These are phyloP conservation scores for Halenospora varia DNA, from an alignment of 495 filamentous ascomycete genomes.

Conservation along the genomic window DNA sequence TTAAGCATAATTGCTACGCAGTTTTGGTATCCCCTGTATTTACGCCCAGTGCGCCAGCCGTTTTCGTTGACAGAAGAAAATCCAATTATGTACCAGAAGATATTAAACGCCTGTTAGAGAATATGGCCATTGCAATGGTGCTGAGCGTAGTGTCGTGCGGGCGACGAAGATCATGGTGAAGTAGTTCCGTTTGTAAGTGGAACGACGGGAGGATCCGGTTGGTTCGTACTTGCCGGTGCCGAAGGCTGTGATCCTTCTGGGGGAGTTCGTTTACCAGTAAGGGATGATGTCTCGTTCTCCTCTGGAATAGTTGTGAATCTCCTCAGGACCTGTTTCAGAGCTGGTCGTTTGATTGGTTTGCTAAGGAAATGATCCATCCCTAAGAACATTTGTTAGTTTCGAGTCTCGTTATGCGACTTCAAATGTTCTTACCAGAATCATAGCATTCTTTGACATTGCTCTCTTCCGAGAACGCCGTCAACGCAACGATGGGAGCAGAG, in stretches of 20 bases:
- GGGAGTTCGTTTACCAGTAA: constrained; percentile 8
- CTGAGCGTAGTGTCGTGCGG: neutral
- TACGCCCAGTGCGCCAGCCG: neutral
- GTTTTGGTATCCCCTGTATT: neutral
- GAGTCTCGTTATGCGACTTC: constrained; percentile 30
- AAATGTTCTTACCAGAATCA: constrained; percentile 43
- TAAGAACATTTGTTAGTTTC: constrained; percentile 42
- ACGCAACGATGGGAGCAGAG: constrained; percentile 81
- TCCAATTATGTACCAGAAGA: neutral
- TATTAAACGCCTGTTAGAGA: neutral
- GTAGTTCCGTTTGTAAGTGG: neutral
- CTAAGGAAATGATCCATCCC: constrained; percentile 28
- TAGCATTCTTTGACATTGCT: constrained; percentile 83
- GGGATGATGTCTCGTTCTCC: constrained; percentile 37
- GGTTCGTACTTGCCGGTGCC: neutral
- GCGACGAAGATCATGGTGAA: neutral
- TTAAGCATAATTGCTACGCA: neutral
- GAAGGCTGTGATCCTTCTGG: neutral
- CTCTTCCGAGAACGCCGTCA: constrained; percentile 88
- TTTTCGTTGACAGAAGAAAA: neutral
- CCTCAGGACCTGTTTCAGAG: constrained; percentile 79
- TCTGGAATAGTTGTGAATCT: constrained; percentile 54
- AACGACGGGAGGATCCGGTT: neutral
- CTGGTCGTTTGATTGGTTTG: constrained; percentile 82
- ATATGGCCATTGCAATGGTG: neutral